phyloP scores from a whole-genome alignment of 169 alveolate species.

The Toxoplasma gondii region DNA sequence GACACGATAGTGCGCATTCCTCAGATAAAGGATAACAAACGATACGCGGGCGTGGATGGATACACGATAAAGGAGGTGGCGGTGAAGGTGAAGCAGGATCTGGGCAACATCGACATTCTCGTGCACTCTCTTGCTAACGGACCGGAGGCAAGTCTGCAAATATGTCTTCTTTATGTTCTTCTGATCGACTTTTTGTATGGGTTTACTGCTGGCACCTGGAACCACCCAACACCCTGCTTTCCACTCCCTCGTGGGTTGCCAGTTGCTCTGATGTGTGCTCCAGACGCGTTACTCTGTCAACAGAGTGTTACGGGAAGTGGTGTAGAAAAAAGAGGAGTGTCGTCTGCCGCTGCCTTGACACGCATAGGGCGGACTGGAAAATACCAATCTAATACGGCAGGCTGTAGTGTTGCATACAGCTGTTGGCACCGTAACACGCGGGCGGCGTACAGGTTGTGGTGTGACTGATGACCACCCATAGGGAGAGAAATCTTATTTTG shows the following conservation, averaged over 20 bases:
- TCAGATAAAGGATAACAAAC: conserved; percentile 75
- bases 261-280: background rate
- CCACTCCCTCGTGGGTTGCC: background rate
- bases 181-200: no score
- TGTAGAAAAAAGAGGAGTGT: no score
- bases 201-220: background rate
- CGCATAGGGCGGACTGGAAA: no score
- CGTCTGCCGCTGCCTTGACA: no score
- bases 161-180: background rate
- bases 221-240: background rate
- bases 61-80: conserved; percentile 78
- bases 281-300: background rate
- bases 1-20: background rate
- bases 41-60: conserved; percentile 76
- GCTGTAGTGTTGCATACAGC: no score
- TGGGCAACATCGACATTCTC: conserved; percentile 76
- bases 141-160: conserved; percentile 71
- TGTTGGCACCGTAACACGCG: no score
- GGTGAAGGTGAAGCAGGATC: conserved; percentile 65
- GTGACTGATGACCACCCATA: no score
- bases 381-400: no score
- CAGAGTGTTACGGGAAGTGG: no score
- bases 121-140: conserved; percentile 86
- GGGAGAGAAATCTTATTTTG: no score
- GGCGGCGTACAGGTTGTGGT: no score